Evolutionary conservation across 2,329 filamentous ascomycete species (phyloP), one percentile per base, ranked within the genome.

Genomic region (Aspergillus unguis): DNA sequence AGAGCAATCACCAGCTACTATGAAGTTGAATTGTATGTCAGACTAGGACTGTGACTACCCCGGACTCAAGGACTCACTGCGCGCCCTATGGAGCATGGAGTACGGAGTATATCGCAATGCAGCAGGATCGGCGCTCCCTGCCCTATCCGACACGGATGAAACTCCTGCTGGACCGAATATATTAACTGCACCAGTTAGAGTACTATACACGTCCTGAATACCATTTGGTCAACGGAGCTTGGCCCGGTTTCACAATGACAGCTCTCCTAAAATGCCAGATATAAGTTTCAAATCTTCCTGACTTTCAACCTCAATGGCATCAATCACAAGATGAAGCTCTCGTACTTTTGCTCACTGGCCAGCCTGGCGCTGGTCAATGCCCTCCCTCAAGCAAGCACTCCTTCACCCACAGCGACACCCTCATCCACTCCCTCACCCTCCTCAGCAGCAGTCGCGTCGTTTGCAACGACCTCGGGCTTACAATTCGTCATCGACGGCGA

Each of bases 401-500:
- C 33, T 11, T 6, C 44, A 4, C 8, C 43, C 6, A 42, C 50
- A 2, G 36, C 48, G 26, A 36, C 37, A 8, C n/a, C 52, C 2
- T 23, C 41, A 5, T 32, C 29, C 0, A 43, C 41, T 8, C 6
- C 41, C 6, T 27, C 11, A 5, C 40, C 40, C 3, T 27, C 23
- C 8, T 8, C 41, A 31, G 55, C 57, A 5, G 48, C 42, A 11
- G 48, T 60, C 1, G 52, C 56, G 36, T 59, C 56, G 3, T 67
- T 68, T 44, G 44, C 63, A 9, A 61, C 48, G 11, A 63, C 58
- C 2, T 62, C 58, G 8, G 65, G 62, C 4, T 55, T 66, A 1
- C 55, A 66, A 2, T 76, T 76, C 58, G 62, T 64, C 35, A 73
- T 75, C 45, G 67, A 74, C 50, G 71, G 71, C 29, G 59, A 67